Evolutionary conservation across 192 early-diverging fungal genomes (phyloP).

Genomic region (Dissophora globulifera): DNA sequence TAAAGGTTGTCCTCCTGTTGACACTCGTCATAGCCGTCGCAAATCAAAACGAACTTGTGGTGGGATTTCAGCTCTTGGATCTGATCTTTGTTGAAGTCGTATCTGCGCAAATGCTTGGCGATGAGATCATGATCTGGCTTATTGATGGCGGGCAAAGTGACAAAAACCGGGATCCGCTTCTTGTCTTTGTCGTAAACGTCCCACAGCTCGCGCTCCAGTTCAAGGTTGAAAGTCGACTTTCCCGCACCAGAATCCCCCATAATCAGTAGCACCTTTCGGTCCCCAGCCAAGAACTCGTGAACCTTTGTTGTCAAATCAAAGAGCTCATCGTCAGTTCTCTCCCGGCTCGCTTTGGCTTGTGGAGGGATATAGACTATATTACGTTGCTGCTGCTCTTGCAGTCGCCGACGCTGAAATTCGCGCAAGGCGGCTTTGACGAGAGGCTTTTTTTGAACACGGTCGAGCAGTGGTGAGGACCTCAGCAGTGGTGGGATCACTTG

Average conservation of each 20-base stretch:
- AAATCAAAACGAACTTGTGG: conserved; percentile 2
- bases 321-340: neutral
- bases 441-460: neutral
- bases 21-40: conserved; percentile 16
- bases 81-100: neutral
- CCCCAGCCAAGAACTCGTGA: neutral
- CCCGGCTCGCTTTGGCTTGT: neutral
- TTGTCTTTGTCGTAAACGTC: neutral
- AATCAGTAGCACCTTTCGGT: neutral
- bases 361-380: neutral
- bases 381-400: neutral
- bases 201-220: conserved; percentile 2
- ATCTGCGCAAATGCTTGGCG: neutral
- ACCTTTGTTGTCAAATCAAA: neutral
- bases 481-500: neutral
- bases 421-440: neutral
- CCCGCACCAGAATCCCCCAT: conserved; percentile 13
- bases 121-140: neutral
- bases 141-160: neutral
- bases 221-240: conserved; percentile 2
- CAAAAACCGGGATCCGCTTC: neutral
- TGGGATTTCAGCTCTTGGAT: conserved; percentile 1
- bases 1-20: neutral
- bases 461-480: neutral
- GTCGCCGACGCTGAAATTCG: too few relatives aligned